Conservation (phyloP, 345 rosid species). For the Camelina neglecta region DNA sequence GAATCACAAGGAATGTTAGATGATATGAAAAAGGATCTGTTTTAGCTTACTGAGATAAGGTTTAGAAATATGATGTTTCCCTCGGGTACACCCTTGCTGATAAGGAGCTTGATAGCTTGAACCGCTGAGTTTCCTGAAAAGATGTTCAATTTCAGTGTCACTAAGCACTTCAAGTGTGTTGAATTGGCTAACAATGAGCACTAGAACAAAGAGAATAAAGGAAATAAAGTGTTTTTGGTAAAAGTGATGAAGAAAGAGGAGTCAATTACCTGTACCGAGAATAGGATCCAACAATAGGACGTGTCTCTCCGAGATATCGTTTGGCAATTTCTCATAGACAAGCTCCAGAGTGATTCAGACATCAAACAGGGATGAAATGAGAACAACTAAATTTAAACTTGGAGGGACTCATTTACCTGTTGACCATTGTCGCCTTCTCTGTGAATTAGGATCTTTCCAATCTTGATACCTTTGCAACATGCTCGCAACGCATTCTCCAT, state of each 20-base stretch:
- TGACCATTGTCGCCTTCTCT: constrained; percentile 99
- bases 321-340: constrained; percentile 89
- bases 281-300: constrained; percentile 94
- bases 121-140: constrained; percentile 91
- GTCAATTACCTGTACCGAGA: constrained; percentile 82
- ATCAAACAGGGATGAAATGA: constrained; percentile 20
- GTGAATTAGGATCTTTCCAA: constrained; percentile 95
- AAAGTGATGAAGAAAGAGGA: neutral
- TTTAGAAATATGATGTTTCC: constrained; percentile 92
- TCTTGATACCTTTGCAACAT: constrained; percentile 97
- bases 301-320: constrained; percentile 90
- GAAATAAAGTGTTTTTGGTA: neutral
- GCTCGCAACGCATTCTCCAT: constrained; percentile 99
- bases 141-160: constrained; percentile 21
- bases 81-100: constrained; percentile 93
- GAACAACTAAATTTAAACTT: neutral
- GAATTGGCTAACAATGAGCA: constrained; percentile 5
- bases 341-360: constrained; percentile 54
- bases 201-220: constrained; percentile 3
- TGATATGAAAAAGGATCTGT: neutral
- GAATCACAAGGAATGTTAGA: neutral
- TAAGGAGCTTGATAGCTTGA: constrained; percentile 83
- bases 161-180: constrained; percentile 1
- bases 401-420: constrained; percentile 56
- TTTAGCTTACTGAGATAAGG: constrained; percentile 80